Evolutionary conservation across 148 eudicot species (phyloP), one percentile per base, ranked within the genome.

Genomic region (Heliosperma pusillum): DNA sequence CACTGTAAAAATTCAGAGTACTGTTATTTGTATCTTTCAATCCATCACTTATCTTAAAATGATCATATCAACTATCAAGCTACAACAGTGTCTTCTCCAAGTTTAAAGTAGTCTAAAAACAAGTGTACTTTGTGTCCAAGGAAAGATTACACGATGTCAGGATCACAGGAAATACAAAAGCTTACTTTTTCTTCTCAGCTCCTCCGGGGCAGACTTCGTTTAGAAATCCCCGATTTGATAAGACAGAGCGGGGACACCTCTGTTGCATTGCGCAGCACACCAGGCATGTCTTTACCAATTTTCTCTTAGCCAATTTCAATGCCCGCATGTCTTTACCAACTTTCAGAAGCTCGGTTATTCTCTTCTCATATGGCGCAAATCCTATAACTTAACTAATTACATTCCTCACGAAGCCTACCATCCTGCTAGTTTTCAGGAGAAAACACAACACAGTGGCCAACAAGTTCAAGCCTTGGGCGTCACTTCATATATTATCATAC

Each of bases 301-400:
- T 87, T 56, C 89, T 77, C 83, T 87, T 87, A 4, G 89, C 90
- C 19, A 89, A 84, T 76, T 89, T 89, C 75, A 87, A 50, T 5
- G 93, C 90, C 73, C 90, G 89, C 80, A 87, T 89, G 80, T 87
- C 90, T 74, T 87, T 85, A 2, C 93, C 90, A 58, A 87, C 90
- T 59, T 86, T 87, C 64, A 87, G 86, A 76, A 87, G 85, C 83
- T 89, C 93, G 57, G 90, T 85, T 58, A 86, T 88, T 56, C 90
- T 82, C 86, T 87, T 89, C 82, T 89, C 90, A 62, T 89, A 89
- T 25, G 90, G 93, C 3, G 90, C 89, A 84, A 85, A 85, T 3
- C 90, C 90, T 73, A 88, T 86, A 69, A 87, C 89, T 74, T 87
- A 89, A 78, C 90, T 44, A 20, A 42, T 67, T 19, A 67, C 71